phyloP scores from a whole-genome alignment of 106 monocot genomes.

The Dioscorea dumetorum region DNA sequence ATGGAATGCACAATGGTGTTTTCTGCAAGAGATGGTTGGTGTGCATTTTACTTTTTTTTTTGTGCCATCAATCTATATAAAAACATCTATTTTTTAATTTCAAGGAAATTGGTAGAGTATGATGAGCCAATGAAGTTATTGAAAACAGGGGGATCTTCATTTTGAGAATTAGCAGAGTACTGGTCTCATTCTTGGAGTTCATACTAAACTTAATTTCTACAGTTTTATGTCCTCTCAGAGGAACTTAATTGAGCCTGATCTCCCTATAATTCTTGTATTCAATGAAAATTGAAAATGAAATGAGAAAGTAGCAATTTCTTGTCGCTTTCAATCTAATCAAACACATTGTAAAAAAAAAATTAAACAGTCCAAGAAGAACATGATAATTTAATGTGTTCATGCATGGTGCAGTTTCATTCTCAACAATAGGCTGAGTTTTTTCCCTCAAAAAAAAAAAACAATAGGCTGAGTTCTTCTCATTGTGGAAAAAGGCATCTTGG shows the following conservation, averaged over 20 bases:
- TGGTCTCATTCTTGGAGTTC: conserved; percentile 60
- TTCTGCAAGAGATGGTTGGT: conserved; percentile 76
- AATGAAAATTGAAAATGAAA: too few species aligned
- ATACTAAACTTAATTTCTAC: neutral
- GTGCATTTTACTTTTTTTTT: conserved; percentile 9
- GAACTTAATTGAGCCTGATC: too few species aligned
- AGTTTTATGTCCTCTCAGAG: too few species aligned
- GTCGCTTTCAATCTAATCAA: too few species aligned
- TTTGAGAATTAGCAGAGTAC: conserved; percentile 72
- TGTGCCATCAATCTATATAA: conserved; percentile 45
- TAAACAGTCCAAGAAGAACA: too few species aligned
- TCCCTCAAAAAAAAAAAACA: too few species aligned
- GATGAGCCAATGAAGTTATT: conserved; percentile 69
- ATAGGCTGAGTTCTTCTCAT: conserved; percentile 15
- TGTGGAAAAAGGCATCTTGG: conserved; percentile 13
- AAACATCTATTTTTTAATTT: neutral
- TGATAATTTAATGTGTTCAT: neutral
- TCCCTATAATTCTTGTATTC: too few species aligned
- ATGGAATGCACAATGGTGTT: conserved; percentile 92
- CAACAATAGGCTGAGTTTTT: too few species aligned
- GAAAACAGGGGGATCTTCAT: conserved; percentile 64
- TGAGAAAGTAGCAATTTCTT: too few species aligned
- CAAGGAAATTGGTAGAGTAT: conserved; percentile 78
- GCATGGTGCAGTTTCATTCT: conserved; percentile 9
- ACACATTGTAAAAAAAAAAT: too few species aligned